Evolutionary conservation across 2,329 filamentous ascomycete species (phyloP), one percentile per base, ranked within the genome.

Genomic region (Coniosporium tulheliwenetii): DNA sequence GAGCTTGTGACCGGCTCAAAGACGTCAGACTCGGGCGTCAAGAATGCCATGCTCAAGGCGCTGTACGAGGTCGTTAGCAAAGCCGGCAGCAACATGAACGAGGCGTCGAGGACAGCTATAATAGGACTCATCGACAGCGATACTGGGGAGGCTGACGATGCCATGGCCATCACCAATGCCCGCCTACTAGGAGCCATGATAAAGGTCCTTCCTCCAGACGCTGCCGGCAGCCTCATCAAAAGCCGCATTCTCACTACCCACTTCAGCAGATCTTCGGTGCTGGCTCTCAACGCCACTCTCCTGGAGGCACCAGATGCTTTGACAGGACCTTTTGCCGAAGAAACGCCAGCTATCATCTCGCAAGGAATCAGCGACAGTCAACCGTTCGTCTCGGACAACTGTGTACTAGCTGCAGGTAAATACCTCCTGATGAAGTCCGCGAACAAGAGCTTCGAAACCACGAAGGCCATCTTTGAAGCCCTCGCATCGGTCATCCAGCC

Each of bases 1-100:
- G 91, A 98, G 62, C 72, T 98, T 38, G 86, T 96, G 14, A 83
- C 91, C n/a, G 91, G 91, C 37, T 91, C 86, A 19, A 95, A 89
- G 68, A 96, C 91, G 0, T 66, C 75, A 1, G 89, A 96, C 55
- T 56, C 77, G 5, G 89, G 89, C 37, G 91, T 98, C 47, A 84
- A 77, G 62, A 91, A 82, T 48, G 91, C 91, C 26, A 98, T 98
- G 91, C 72, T 98, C 52, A 94, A 93, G 67, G 91, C 91, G 2
- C 65, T 98, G 37, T 95, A 93, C 56, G 89, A 96, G 56, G 91
- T 98, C 29, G 81, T 98, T 45, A 89, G 85, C 68, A 94, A 94
- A 62, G 89, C 87, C 13, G 91, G 91, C 41, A 71, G 72, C 43
- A 95, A 89, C 62, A 98, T 98, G 91, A 87, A 84, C 51, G 91